Evolutionary conservation across 345 rosid species (phyloP), one percentile per base, ranked within the genome.

Genomic region (Brassica rapa): DNA sequence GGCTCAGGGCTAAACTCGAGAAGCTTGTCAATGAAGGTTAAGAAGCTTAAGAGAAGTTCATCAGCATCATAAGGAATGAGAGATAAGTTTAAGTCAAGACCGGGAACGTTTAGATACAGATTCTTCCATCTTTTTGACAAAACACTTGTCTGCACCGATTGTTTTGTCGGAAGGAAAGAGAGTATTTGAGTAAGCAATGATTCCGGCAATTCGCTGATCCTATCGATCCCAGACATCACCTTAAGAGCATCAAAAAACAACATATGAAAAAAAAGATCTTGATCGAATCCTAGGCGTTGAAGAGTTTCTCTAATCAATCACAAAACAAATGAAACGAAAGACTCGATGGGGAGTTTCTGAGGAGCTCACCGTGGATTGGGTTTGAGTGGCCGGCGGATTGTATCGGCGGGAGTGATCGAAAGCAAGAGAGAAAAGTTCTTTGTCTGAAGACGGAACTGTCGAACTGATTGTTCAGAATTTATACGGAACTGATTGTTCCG

Each of bases 101-200:
- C 80, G 0, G 79, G 70, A 76, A 69, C 74, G 9, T 32, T 33
- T 0, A 76, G 62, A 74, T 73, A 76, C 1, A 70, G 23, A 27
- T 16, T 53, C 23, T 10, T n/a, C 70, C 80, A 39, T 39, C 46
- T 39, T 39, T 0, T 39, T 3, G 46, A 39, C 46, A 39, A 9
- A 39, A 39, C 46, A 39, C 46, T 39, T 39, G 46, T 39, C 46
- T 10, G 12, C 46, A 65, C 66, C 2, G 81, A 71, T 8, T 63
- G 60, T 12, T 30, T 39, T 2, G 71, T 71, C 6, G 81, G 46
- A 39, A 39, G 46, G 46, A 8, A 39, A 8, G 43, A 39, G 12
- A 39, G 46, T 39, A 39, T 39, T 39, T 39, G 46, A 39, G 46
- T 39, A 6, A 78, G 4, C 43, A 78, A 32, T 29, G 66, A 55